phyloP scores from a whole-genome alignment of 768 basidiomycete species.

The Chalciporus piperatus region DNA sequence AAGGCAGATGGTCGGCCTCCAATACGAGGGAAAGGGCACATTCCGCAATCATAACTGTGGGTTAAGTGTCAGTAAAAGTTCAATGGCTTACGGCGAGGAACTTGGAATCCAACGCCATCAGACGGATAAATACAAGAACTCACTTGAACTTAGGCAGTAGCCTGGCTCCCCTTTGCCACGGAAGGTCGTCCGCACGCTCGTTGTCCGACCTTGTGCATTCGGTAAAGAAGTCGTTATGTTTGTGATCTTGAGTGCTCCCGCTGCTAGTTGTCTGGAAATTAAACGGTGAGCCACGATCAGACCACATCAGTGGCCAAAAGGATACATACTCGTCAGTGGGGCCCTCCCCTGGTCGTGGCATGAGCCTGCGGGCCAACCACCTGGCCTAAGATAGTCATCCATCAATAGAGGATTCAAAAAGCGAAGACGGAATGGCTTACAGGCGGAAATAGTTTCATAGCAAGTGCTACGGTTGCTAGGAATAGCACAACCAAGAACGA shows the following conservation, averaged over 20 bases:
- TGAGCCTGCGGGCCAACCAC: constrained; percentile 49
- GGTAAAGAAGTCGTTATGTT: constrained; percentile 69
- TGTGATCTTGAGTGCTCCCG: constrained; percentile 58
- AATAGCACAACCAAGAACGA: constrained; percentile 41
- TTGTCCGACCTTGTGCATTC: constrained; percentile 38
- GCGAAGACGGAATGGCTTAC: constrained; percentile 32
- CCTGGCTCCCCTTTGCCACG: constrained; percentile 76
- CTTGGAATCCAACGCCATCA: neutral
- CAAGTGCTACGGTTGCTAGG: constrained; percentile 14
- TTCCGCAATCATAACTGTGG: constrained; percentile 71
- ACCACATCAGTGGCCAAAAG: neutral
- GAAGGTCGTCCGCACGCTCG: constrained; percentile 54
- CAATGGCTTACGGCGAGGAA: neutral
- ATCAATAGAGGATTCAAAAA: neutral
- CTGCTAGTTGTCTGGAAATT: constrained; percentile 47
- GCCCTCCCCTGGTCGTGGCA: constrained; percentile 57
- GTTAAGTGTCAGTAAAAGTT: constrained; percentile 1
- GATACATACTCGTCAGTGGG: constrained; percentile 58
- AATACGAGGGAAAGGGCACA: constrained; percentile 70
- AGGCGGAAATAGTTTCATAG: constrained; percentile 33
- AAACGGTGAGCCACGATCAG: neutral
- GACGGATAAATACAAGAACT: neutral
- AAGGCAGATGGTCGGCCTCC: constrained; percentile 52
- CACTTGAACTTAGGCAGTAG: constrained; percentile 36
- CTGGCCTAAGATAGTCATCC: constrained; percentile 37